Evolutionary conservation across 139 green algal genomes (phyloP), one percentile per base, ranked within the genome.

Genomic region (Coccomyxa sp.): DNA sequence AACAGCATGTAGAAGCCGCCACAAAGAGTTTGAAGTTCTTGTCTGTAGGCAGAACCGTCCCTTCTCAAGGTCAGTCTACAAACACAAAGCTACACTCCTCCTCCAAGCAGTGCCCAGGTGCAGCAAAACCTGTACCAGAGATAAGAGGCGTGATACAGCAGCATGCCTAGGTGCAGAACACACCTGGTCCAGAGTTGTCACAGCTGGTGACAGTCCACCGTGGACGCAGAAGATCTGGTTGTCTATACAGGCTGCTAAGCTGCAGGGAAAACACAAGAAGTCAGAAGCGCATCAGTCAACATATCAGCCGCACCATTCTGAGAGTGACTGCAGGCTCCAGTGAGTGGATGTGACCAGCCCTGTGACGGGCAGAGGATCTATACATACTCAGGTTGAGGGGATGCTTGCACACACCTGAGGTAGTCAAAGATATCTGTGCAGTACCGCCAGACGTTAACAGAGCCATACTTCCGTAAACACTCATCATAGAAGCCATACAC

Each of bases 381-480:
- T 9, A 33, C 24, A 18, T 38, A 35, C 9, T 14, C 27, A 35
- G 14, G 16, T 14, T 72, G 64, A 58, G 44, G 16, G 44, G 44
- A 12, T 16, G 16, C 44, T 16, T 29, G 14, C 12, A 22, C 39
- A 37, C 34, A 79, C 79, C 79, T 83, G 64, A 83, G 74, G 41
- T 99, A 99, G 89, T 99, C 97, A 89, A 99, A 99, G 0, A 99
- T 94, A 79, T 99, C 97, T 38, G 95, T 99, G 91, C 96, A 99
- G 76, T 98, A 98, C 6, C 93, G 88, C 96, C 96, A 99, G 36
- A 97, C 95, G 83, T 98, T 98, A 10, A 95, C 91, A 54, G 93
- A 97, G 54, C 97, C 95, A 79, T 99, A 99, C 87, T 99, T 99
- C 38, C 95, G 86, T 55, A 98, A 86, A 83, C 97, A 99, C 89